Conservation (phyloP, 177 flowering plant species). For the Vitis hybrid region DNA sequence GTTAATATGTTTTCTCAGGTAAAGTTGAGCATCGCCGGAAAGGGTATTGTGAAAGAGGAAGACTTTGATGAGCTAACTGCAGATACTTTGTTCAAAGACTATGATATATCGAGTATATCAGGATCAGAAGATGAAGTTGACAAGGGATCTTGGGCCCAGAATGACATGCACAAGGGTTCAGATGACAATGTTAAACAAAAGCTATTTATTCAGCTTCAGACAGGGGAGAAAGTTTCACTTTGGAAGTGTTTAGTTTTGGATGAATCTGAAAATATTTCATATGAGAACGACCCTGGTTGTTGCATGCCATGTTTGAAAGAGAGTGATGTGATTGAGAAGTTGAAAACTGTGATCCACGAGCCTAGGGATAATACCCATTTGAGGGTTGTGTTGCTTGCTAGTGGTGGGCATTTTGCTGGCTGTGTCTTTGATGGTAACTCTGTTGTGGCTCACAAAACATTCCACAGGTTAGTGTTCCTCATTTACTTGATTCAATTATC, state of each 20-base stretch:
- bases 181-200: conserved; percentile 41
- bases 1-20: conserved; percentile 41
- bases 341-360: conserved; percentile 51
- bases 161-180: conserved; percentile 22
- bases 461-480: conserved; percentile 68
- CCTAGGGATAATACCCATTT: conserved; percentile 53
- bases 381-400: conserved; percentile 79
- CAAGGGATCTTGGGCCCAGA: conserved; percentile 16
- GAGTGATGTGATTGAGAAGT: conserved; percentile 55
- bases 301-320: conserved; percentile 30
- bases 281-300: conserved; percentile 30
- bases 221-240: conserved; percentile 71
- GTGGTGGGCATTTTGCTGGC: conserved; percentile 97
- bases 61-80: conserved; percentile 75
- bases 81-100: conserved; percentile 61
- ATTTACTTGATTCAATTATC: not conserved
- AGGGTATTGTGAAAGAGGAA: conserved; percentile 69
- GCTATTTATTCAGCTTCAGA: conserved; percentile 49
- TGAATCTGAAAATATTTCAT: conserved; percentile 48
- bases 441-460: conserved; percentile 89
- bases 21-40: conserved; percentile 82
- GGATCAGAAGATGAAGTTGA: conserved; percentile 94
- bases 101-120: conserved; percentile 90
- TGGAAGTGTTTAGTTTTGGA: conserved; percentile 75
- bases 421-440: conserved; percentile 87